Conservation (phyloP, 2,329 filamentous ascomycete genomes). For the Hirsutella rhossiliensis region DNA sequence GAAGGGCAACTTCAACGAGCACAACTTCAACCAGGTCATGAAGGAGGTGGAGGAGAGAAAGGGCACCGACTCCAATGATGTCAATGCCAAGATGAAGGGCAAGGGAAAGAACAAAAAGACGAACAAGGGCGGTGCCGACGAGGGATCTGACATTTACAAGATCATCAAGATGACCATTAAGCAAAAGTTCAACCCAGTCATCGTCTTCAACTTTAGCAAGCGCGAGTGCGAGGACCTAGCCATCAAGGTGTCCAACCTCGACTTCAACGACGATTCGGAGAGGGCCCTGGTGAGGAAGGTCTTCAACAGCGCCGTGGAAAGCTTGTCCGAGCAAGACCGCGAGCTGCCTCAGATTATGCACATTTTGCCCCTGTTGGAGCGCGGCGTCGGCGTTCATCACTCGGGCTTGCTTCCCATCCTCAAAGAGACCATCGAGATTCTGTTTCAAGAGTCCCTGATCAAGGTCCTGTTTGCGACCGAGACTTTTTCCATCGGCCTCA, state of each 20-base stretch:
- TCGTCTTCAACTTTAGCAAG: constrained; percentile 99
- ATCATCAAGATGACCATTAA: constrained; percentile 98
- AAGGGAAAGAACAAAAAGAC: constrained; percentile 86
- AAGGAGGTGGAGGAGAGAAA: constrained; percentile 76
- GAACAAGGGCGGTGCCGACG: constrained; percentile 74
- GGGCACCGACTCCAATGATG: constrained; percentile 70
- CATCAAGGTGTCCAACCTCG: constrained; percentile 71
- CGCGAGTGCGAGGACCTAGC: constrained; percentile 88
- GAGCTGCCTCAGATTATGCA: constrained; percentile 82
- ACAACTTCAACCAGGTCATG: constrained; percentile 98
- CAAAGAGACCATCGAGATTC: constrained; percentile 97
- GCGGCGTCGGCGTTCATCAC: constrained; percentile 95
- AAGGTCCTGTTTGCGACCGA: constrained; percentile 97
- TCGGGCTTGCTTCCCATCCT: constrained; percentile 89
- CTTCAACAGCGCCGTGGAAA: constrained; percentile 86
- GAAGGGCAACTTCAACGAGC: constrained; percentile 89
- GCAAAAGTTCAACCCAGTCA: constrained; percentile 94
- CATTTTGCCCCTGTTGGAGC: constrained; percentile 75
- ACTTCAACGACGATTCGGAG: constrained; percentile 94
- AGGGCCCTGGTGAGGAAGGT: constrained; percentile 91
- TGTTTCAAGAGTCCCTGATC: constrained; percentile 96
- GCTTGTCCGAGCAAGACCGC: constrained; percentile 83
- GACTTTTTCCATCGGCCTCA: constrained; percentile 95
- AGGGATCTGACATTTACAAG: constrained; percentile 76
- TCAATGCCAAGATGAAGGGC: constrained; percentile 69